Percentiles rank a stretch among this genome's conserved stretches.
Evolutionary conservation across 2,329 filamentous ascomycete genomes (phyloP).

Genomic region (Ilyonectria mors-panacis): DNA sequence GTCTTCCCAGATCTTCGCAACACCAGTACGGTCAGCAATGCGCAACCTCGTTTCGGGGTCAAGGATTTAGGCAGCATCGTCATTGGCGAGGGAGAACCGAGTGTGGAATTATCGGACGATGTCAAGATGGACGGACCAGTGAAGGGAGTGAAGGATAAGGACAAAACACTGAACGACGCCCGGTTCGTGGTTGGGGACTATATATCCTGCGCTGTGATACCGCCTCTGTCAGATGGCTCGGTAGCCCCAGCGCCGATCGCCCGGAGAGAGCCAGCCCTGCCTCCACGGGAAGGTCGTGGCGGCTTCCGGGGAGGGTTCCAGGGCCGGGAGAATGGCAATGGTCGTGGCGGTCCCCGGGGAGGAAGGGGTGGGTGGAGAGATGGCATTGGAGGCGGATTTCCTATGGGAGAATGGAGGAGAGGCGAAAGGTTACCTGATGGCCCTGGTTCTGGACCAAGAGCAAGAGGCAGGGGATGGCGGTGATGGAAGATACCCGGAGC

Average conservation of each 20-base stretch:
- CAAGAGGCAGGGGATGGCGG: conserved; percentile 51
- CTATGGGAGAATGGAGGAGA: conserved; percentile 76
- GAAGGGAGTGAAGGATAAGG: conserved; percentile 69
- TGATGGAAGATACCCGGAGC: conserved; percentile 31
- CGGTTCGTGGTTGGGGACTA: conserved; percentile 93
- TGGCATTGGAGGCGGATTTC: conserved; percentile 55
- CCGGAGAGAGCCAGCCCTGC: conserved; percentile 44
- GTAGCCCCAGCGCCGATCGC: conserved; percentile 73
- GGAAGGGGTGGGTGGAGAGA: conserved; percentile 58
- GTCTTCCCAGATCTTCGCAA: conserved; percentile 82
- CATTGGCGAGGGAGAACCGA: conserved; percentile 72
- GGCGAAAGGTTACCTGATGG: conserved; percentile 74
- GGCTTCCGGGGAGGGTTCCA: conserved; percentile 43
- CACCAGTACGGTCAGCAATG: conserved; percentile 45
- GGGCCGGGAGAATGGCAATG: conserved; percentile 48
- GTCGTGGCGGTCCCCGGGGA: conserved; percentile 54
- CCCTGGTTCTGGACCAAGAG: conserved; percentile 48
- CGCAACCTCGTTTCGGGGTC: conserved; percentile 74
- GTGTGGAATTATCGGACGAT: conserved; percentile 58
- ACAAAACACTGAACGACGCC: conserved; percentile 82
- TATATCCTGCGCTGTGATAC: conserved; percentile 85
- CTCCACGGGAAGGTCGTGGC: conserved; percentile 43
- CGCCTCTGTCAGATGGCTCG: conserved; percentile 80
- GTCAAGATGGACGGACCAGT: conserved; percentile 52
- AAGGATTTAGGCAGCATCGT: conserved; percentile 89